These are phyloP conservation scores for Desmodesmus armatus DNA, from an alignment of 139 green algal species.

Conservation along the genomic window DNA sequence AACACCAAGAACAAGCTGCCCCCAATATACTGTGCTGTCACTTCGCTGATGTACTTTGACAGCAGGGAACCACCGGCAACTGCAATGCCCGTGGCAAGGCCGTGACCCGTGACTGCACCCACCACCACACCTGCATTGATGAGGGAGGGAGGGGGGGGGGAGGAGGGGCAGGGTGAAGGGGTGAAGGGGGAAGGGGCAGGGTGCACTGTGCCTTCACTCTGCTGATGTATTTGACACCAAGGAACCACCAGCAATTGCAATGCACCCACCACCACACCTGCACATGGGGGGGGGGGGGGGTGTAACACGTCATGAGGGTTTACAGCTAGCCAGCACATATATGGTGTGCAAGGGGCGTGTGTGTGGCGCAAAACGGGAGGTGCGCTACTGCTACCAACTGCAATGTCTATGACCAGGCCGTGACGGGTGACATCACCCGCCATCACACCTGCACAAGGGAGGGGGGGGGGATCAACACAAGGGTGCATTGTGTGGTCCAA, in stretches of 20 bases:
- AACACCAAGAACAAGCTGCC: constrained; percentile 94
- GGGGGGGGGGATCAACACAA: too few species aligned
- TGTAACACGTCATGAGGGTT: too few species aligned
- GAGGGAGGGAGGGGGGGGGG: too few species aligned
- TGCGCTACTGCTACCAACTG: constrained; percentile 82
- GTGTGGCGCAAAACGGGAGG: too few species aligned
- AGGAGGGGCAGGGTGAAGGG: too few species aligned
- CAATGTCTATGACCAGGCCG: constrained; percentile 85
- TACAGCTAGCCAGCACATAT: too few species aligned
- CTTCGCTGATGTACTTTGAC: constrained; percentile 80
- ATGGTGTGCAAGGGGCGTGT: too few species aligned
- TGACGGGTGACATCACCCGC: constrained; percentile 75
- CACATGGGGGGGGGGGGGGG: too few species aligned
- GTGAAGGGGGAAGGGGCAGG: too few species aligned
- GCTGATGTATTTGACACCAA: too few species aligned
- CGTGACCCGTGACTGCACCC: constrained; percentile 90
- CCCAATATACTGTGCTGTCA: constrained; percentile 84
- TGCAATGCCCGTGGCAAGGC: constrained; percentile 87
- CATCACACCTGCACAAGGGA: constrained; percentile 68
- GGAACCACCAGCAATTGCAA: constrained; percentile 84
- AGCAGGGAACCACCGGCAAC: constrained; percentile 82
- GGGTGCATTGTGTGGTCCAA: too few species aligned
- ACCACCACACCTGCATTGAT: constrained; percentile 79
- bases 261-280: constrained; percentile 78
- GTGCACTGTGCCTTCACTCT: too few species aligned